Evolutionary conservation across 345 rosid genomes (phyloP), one percentile per base, ranked within the genome.

Genomic region (Pistacia vera): DNA sequence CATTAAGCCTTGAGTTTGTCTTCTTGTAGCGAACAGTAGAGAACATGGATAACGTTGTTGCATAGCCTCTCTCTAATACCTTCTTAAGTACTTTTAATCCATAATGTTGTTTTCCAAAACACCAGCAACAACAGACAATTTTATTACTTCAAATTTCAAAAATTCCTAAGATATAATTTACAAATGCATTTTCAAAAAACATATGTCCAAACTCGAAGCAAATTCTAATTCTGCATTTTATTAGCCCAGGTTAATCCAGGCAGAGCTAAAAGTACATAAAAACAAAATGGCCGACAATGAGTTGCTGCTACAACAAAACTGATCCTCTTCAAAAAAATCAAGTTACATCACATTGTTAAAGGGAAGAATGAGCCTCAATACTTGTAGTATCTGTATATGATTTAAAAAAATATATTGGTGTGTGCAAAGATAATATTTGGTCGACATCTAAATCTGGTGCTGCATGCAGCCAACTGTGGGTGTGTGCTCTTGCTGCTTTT

Each of bases 381-480:
- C 38, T 12, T 4, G 7, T 60, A 52, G 64, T 59, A 78, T 85
- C 80, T n/a, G 65, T 51, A 70, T 59, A 81, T 56, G 84, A 44
- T 75, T 82, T 79, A 20, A 56, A 83, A 66, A 18, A 56, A 71
- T 76, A 55, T 22, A 85, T 3, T 3, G 81, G 81, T 3, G 71
- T 77, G 30, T 90, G 95, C 81, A 91, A 81, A 28, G 93, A 90
- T 79, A 93, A 84, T 20, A 92, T 75, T 70, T 54, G 49, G 65
- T 85, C 87, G n/a, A 81, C 74, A 76, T 85, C 90, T 28, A 73
- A 82, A 48, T 75, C 86, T 2, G 88, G 87, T 73, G 89, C 76
- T 78, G 82, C 69, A 73, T 76, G 88, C 64, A 76, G 79, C 80
- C 81, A 82, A 51, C 48, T 41, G 59, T 17, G 61, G 64, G 70